Evolutionary conservation across 2,329 filamentous ascomycete genomes (phyloP).

Genomic region (Apiospora hydei): DNA sequence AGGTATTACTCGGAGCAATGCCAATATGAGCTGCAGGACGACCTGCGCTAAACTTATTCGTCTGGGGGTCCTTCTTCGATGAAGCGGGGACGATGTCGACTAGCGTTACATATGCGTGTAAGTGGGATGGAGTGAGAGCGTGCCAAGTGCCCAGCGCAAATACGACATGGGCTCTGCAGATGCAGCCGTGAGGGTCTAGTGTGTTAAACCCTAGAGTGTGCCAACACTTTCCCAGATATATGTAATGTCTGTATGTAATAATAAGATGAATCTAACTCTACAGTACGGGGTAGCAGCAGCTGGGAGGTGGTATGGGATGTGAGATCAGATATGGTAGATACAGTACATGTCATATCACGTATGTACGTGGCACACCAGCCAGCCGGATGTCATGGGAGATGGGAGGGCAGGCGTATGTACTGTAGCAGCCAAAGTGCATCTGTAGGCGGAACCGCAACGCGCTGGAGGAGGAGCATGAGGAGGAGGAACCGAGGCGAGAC

Average conservation of each 20-base stretch:
- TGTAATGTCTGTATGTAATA: slow-evolving; percentile 17
- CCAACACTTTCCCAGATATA: neutral
- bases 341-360: neutral
- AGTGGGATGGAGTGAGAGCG: neutral
- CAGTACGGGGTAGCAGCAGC: neutral
- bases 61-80: slow-evolving; percentile 17
- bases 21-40: slow-evolving; percentile 20
- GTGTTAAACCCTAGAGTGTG: slow-evolving; percentile 10
- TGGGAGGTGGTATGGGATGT: neutral
- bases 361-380: slow-evolving; percentile 13
- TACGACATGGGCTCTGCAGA: slow-evolving; percentile 17
- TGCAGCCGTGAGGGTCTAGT: slow-evolving; percentile 11
- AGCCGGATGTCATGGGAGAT: slow-evolving; percentile 1
- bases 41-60: slow-evolving; percentile 20
- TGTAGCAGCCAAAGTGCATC: neutral
- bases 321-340: slow-evolving; percentile 8
- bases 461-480: neutral
- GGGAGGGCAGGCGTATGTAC: neutral
- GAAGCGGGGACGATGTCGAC: slow-evolving; percentile 18
- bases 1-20: slow-evolving; percentile 19
- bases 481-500: neutral
- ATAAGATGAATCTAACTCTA: slow-evolving; percentile 15
- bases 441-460: neutral
- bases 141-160: slow-evolving; percentile 3
- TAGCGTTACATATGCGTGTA: slow-evolving; percentile 21